A percentile compares a stretch with the other conserved stretches of the same genome.
phyloP scores from a whole-genome alignment of 2,329 filamentous ascomycete species.

The Didymella glomerata region DNA sequence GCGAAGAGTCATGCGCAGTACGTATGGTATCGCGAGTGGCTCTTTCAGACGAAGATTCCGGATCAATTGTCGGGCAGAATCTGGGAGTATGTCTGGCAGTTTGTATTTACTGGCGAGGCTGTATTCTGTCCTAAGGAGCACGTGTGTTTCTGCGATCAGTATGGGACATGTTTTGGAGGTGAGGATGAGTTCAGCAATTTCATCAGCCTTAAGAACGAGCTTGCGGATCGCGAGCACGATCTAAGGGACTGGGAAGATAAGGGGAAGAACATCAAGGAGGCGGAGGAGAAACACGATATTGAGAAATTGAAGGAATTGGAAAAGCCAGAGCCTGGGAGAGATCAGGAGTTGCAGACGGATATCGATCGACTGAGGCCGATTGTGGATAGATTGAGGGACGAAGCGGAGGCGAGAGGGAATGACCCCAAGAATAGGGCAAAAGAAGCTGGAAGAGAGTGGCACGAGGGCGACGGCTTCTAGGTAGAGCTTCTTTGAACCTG shows the following conservation, averaged over 20 bases:
- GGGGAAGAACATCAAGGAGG: conserved; percentile 48
- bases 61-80: conserved; percentile 67
- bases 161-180: conserved; percentile 67
- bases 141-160: conserved; percentile 70
- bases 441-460: conserved; percentile 64
- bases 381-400: conserved; percentile 53
- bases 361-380: conserved; percentile 56
- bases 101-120: conserved; percentile 63
- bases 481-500: neutral
- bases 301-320: conserved; percentile 42
- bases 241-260: conserved; percentile 55
- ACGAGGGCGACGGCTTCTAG: conserved; percentile 64
- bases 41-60: conserved; percentile 63
- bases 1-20: conserved; percentile 63
- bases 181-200: conserved; percentile 60
- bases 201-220: conserved; percentile 56
- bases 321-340: conserved; percentile 51
- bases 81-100: conserved; percentile 72
- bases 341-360: conserved; percentile 54
- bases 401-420: conserved; percentile 61
- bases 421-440: conserved; percentile 61
- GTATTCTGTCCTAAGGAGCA: conserved; percentile 62
- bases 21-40: conserved; percentile 67
- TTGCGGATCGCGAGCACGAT: conserved; percentile 53
- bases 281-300: conserved; percentile 46